Evolutionary conservation across 1,139 yeast genomes (phyloP), one percentile per base, ranked within the genome.

Genomic region (Magnusiomyces tetraspermus): DNA sequence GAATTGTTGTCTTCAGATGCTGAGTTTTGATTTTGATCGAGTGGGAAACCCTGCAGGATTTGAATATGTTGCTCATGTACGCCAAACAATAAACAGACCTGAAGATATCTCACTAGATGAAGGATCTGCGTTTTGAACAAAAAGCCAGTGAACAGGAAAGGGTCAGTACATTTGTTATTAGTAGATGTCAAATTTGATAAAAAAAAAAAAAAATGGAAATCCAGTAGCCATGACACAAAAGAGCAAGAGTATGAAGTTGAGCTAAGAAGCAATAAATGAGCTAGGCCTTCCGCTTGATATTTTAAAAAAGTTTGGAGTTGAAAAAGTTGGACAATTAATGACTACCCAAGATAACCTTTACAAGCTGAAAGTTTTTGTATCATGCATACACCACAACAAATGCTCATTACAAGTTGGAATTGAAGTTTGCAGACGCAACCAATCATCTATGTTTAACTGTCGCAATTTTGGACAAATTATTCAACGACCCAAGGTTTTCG

Each of bases 31-130:
- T 88, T 0, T 67, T 92, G 6, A 71, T 90, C 2, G 97, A 92
- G 69, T 76, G 97, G 98, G 98, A 1, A 87, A 85, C 54, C 87
- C 97, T 0, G 67, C 82, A 38, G 97, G 97, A 0, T 88, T 88
- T 64, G 97, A 92, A 67, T 76, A 82, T 4, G 77, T 89, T 56
- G 95, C 96, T 0, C 76, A 96, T 53, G 97, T 97, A 1, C 76
- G 98, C 62, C 96, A 92, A 67, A 67, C 87, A 10, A 80, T 89
- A 79, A 72, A 92, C 22, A 77, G 97, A 58, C 96, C 97, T 0
- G 95, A 87, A 61, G 77, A 80, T 4, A 75, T 72, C 59, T 74
- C 70, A 2, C 24, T 15, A 11, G 40, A 31, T 8, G 48, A 13
- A 19, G 38, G 28, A 2, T 15, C 6, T 66, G 69, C 2, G 86